Conservation (phyloP, 2,329 filamentous ascomycete species). For the Fonsecaea pedrosoi region DNA sequence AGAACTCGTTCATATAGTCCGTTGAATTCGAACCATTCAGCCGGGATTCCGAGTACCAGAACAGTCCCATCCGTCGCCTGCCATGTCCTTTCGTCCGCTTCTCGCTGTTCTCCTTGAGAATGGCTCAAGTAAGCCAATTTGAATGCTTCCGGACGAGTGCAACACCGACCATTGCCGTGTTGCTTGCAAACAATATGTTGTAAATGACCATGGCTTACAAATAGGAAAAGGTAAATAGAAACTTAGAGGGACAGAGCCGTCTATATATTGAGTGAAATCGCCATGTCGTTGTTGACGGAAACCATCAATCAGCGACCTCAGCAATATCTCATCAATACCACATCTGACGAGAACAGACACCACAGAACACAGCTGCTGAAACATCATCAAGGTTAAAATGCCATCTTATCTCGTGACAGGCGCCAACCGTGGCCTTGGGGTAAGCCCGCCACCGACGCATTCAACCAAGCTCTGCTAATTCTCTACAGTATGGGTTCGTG, state of each 20-base stretch:
- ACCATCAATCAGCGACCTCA: neutral
- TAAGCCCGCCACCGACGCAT: neutral
- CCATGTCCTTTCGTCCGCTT: neutral
- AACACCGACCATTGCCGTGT: neutral
- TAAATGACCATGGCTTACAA: constrained; percentile 8
- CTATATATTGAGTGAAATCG: neutral
- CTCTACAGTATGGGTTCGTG: constrained; percentile 54
- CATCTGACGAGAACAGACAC: neutral
- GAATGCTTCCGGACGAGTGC: constrained; percentile 8
- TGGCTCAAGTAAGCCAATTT: constrained; percentile 23
- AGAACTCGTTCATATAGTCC: neutral
- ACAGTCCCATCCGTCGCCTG: neutral
- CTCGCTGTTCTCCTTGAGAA: neutral
- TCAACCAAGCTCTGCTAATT: neutral
- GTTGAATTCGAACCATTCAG: neutral
- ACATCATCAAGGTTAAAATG: constrained; percentile 21
- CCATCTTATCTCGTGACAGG: constrained; percentile 42
- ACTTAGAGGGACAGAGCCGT: neutral
- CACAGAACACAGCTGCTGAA: neutral
- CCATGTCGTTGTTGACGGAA: neutral
- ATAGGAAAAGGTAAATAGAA: neutral
- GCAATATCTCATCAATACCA: neutral
- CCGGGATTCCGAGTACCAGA: neutral
- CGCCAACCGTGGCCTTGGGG: constrained; percentile 40
- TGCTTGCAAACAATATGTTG: neutral